phyloP scores from a whole-genome alignment of 1,139 yeast species.

The Petasospora rhodanensis region DNA sequence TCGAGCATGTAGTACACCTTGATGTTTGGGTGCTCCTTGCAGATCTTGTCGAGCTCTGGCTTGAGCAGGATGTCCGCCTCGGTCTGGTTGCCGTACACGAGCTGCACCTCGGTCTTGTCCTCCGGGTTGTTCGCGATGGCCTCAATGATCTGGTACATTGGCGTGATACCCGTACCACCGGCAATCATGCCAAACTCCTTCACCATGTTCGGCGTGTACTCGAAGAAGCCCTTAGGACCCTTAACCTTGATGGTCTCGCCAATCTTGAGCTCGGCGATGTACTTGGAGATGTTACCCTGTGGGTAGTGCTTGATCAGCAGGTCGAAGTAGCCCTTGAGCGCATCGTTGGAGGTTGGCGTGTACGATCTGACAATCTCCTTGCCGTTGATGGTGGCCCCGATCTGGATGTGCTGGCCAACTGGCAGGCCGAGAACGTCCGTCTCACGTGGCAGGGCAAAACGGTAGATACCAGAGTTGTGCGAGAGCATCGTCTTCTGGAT shows the following conservation, averaged over 20 bases:
- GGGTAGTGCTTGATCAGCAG: conserved; percentile 90
- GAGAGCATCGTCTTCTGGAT: conserved; percentile 73
- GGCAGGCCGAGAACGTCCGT: conserved; percentile 83
- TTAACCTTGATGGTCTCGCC: conserved; percentile 72
- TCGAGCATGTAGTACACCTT: conserved; percentile 73
- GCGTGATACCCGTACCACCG: conserved; percentile 95
- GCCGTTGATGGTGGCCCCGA: conserved; percentile 69
- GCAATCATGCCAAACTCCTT: conserved; percentile 81
- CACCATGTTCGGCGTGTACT: conserved; percentile 78
- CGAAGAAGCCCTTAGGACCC: conserved; percentile 94
- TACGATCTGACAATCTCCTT: conserved; percentile 87
- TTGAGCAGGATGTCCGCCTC: conserved; percentile 76
- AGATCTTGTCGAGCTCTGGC: conserved; percentile 72
- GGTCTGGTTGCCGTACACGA: conserved; percentile 76
- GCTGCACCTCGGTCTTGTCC: conserved; percentile 68
- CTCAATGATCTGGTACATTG: conserved; percentile 85
- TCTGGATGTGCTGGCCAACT: conserved; percentile 88
- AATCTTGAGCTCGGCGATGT: conserved; percentile 61
- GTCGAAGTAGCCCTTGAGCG: conserved; percentile 83
- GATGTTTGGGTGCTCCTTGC: conserved; percentile 56
- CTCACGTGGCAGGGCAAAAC: conserved; percentile 78
- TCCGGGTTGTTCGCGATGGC: conserved; percentile 68
- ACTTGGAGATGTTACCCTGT: conserved; percentile 80
- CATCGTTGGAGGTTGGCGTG: conserved; percentile 89
- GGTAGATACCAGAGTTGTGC: conserved; percentile 80